Evolutionary conservation across 2,329 filamentous ascomycete genomes (phyloP).

Genomic region (Alternaria panax): DNA sequence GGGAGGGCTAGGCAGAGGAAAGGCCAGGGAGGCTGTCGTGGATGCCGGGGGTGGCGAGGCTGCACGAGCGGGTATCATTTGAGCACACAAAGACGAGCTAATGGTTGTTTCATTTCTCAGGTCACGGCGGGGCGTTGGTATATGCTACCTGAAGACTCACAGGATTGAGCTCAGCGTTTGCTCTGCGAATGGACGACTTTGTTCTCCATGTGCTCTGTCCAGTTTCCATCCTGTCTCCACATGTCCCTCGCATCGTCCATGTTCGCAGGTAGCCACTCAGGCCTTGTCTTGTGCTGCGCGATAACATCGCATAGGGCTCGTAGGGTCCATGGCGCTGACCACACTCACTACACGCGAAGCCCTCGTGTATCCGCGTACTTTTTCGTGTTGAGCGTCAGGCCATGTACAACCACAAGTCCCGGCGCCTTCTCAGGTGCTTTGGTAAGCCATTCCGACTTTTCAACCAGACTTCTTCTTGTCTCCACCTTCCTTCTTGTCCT

Average conservation of each 20-base stretch:
- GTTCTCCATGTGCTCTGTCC: not conserved
- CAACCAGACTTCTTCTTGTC: conserved; percentile 25
- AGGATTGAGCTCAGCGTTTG: conserved; percentile 5
- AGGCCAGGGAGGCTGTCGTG: conserved; percentile 61
- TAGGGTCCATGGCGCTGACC: not conserved
- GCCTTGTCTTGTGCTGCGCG: not conserved
- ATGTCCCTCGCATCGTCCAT: not conserved
- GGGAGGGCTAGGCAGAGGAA: conserved; percentile 69
- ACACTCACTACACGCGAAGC: not conserved
- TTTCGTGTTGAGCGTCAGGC: not conserved
- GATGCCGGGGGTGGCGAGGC: conserved; percentile 67
- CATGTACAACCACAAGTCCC: not conserved
- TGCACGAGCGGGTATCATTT: conserved; percentile 60
- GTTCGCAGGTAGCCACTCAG: not conserved
- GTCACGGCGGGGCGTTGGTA: conserved; percentile 7
- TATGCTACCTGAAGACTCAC: conserved; percentile 2
- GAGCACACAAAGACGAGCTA: not conserved
- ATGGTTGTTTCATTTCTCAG: conserved; percentile 7
- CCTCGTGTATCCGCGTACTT: not conserved
- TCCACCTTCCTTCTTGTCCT: conserved; percentile 51
- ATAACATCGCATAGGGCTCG: not conserved
- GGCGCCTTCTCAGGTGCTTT: not conserved
- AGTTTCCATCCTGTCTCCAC: not conserved
- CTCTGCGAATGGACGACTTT: conserved; percentile 1
- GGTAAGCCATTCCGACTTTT: conserved; percentile 5